Evolutionary conservation across 331 rosid species (phyloP), one percentile per base, ranked within the genome.

Genomic region (Acacia pycnantha): DNA sequence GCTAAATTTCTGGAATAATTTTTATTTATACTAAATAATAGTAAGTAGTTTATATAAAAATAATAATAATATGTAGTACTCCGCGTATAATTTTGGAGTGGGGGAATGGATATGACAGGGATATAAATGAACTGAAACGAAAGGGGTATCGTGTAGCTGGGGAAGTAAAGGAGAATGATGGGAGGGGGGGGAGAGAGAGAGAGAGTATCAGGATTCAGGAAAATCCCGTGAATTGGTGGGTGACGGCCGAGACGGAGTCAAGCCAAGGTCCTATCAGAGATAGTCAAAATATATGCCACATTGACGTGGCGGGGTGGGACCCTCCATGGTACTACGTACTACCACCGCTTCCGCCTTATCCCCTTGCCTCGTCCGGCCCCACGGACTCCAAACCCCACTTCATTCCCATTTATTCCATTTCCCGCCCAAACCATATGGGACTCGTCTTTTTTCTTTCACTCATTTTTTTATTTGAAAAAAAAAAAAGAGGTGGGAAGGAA

Each of bases 331-430:
- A 68, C 29, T 11, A 19, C 27, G 48, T 50, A 50, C 54, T 48
- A 48, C 56, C 3, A 35, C 21, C 9, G 40, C 18, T 62, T 26
- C 40, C 21, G 9, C 70, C n/a, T 62, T 26, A 62, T 31, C 70
- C n/a, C 43, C 11, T 59, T 9, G 35, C 66, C 33, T 59, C 24
- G 1, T 7, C 12, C 4, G n/a, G 26, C 24, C 24, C 61, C 0
- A 46, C 75, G 86, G 83, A 83, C 53, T 83, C 59, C 72, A 78
- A 64, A 10, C 19, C 29, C 46, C 31, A 59, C 0, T 83, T 22
- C 76, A 78, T 41, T 65, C 69, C 75, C 47, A 7, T 83, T 78
- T 41, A 56, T 2, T n/a, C 29, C 29, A n/a, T 56, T 56, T 56
- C 64, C 31, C 64, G 64, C 64, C 64, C 31, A 56, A 56, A n/a